phyloP scores from a whole-genome alignment of 1,139 yeast species.

The Pneumocystis carinii region DNA sequence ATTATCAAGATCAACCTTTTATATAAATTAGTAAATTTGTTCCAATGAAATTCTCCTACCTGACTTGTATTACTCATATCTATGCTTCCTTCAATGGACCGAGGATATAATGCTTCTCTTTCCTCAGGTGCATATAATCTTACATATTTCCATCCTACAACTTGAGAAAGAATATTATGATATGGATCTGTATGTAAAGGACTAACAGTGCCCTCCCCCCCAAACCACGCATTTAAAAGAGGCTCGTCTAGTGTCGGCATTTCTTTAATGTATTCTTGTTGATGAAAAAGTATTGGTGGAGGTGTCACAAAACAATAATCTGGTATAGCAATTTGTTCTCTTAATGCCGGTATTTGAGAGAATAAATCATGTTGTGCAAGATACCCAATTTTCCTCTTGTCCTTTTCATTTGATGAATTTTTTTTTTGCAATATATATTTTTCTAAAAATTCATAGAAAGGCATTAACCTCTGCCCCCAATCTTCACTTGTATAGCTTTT shows the following conservation, averaged over 20 bases:
- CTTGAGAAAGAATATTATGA: constrained; percentile 16
- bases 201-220: constrained; percentile 16
- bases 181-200: constrained; percentile 17
- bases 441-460: constrained; percentile 12
- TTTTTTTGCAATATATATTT: background rate
- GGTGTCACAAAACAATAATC: constrained; percentile 12
- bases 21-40: background rate
- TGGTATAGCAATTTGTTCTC: constrained; percentile 14
- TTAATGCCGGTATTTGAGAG: constrained; percentile 15
- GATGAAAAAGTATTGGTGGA: background rate
- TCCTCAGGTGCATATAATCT: constrained; percentile 14
- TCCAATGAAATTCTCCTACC: constrained; percentile 7
- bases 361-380: constrained; percentile 17
- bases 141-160: constrained; percentile 18
- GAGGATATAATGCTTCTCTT: background rate
- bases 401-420: background rate
- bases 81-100: constrained; percentile 3
- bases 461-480: constrained; percentile 15
- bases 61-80: constrained; percentile 16
- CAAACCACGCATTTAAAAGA: constrained; percentile 16
- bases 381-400: constrained; percentile 20
- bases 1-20: background rate
- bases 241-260: constrained; percentile 2
- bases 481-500: constrained; percentile 10
- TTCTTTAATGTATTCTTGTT: background rate